These are phyloP conservation scores for Dothidotthia symphoricarpi DNA, from an alignment of 2,329 filamentous ascomycete species.

Conservation along the genomic window DNA sequence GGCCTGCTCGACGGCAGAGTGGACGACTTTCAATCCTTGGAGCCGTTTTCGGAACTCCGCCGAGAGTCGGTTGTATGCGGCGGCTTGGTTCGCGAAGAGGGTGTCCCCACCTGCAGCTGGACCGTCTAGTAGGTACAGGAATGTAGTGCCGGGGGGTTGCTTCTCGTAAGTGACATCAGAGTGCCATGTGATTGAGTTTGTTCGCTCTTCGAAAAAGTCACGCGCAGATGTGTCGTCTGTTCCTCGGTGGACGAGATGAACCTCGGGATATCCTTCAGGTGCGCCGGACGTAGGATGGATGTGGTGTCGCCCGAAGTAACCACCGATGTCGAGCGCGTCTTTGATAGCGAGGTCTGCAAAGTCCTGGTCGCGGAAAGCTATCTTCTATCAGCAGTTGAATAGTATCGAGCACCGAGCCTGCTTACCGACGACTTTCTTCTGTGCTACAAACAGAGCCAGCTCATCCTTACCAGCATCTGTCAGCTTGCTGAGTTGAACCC, in stretches of 20 bases:
- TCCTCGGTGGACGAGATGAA: conserved; percentile 76
- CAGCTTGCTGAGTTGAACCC: conserved; percentile 69
- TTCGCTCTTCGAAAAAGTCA: conserved; percentile 66
- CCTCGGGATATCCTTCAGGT: conserved; percentile 68
- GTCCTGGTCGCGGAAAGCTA: conserved; percentile 72
- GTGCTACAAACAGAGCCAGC: conserved; percentile 70
- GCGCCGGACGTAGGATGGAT: conserved; percentile 77
- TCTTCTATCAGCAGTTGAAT: too few species aligned
- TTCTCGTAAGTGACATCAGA: conserved; percentile 84
- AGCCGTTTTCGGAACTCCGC: conserved; percentile 76
- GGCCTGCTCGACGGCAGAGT: conserved; percentile 75
- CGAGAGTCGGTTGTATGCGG: conserved; percentile 78
- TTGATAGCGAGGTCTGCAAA: conserved; percentile 64
- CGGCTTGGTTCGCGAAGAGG: conserved; percentile 73
- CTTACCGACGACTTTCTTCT: conserved; percentile 64
- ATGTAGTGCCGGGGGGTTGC: conserved; percentile 87
- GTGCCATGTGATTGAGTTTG: conserved; percentile 84
- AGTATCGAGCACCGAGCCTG: too few species aligned
- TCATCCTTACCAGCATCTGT: conserved; percentile 70
- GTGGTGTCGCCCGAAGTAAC: conserved; percentile 78
- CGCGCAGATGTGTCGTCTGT: conserved; percentile 61
- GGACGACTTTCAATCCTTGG: conserved; percentile 76
- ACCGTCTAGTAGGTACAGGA: conserved; percentile 82
- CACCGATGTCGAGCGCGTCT: conserved; percentile 66
- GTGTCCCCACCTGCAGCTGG: conserved; percentile 82